Percentiles rank a stretch among this genome's conserved stretches.
Conservation (phyloP, 164 flowering plant genomes). For the Liquidambar formosana region DNA sequence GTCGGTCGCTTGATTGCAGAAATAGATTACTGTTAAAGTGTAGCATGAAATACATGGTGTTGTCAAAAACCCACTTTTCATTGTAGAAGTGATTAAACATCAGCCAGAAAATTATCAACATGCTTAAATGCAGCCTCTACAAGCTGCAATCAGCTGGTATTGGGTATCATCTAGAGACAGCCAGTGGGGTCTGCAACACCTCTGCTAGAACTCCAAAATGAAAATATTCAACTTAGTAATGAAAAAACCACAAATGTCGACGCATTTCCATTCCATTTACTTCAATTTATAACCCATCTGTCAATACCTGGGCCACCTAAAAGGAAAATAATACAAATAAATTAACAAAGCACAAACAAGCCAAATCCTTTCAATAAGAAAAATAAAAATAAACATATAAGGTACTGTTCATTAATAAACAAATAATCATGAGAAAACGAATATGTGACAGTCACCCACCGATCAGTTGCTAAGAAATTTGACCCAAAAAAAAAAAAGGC, state of each 20-base stretch:
- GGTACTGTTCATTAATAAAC: no score
- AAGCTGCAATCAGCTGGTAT: conserved; percentile 51
- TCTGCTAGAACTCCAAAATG: conserved; percentile 18
- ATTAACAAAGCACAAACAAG: neutral
- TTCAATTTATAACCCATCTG: neutral
- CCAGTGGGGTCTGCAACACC: conserved; percentile 16
- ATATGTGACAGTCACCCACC: no score
- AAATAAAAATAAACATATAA: neutral
- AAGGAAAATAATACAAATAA: conserved; percentile 3
- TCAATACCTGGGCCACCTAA: conserved; percentile 6
- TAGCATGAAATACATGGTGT: conserved; percentile 34
- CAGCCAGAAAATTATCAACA: conserved; percentile 53
- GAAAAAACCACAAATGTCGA: no score
- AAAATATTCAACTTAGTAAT: no score
- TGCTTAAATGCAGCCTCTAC: conserved; percentile 61
- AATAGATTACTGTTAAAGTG: conserved; percentile 30
- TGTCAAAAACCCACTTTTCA: conserved; percentile 44
- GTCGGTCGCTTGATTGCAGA: conserved; percentile 39
- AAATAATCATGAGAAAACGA: no score
- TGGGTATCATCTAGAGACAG: conserved; percentile 51
- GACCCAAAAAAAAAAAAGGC: no score
- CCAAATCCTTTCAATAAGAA: neutral
- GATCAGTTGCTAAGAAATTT: no score
- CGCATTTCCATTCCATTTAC: neutral
- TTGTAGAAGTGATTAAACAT: conserved; percentile 43